A percentile compares a stretch with the other conserved stretches of the same genome.
These are phyloP conservation scores for Penicillium manginii DNA, from an alignment of 495 filamentous ascomycete genomes.

Conservation along the genomic window DNA sequence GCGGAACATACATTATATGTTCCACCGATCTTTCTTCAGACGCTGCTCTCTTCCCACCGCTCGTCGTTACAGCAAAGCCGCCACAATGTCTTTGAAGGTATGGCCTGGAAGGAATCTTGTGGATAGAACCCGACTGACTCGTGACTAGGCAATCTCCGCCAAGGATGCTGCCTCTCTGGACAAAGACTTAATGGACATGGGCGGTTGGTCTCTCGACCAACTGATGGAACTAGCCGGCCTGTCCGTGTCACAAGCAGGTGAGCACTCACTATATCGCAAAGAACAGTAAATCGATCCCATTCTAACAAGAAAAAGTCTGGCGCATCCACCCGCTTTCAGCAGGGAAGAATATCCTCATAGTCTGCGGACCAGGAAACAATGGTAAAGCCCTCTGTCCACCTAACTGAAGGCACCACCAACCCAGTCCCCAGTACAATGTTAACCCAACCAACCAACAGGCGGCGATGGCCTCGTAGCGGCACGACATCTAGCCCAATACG, in stretches of 20 bases:
- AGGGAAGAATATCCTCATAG: conserved; percentile 78
- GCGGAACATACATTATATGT: conserved; percentile 27
- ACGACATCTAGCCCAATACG: conserved; percentile 91
- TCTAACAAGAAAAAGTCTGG: conserved; percentile 22
- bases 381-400: conserved; percentile 52
- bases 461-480: conserved; percentile 96
- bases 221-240: conserved; percentile 96
- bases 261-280: conserved; percentile 1
- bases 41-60: conserved; percentile 18
- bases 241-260: conserved; percentile 90
- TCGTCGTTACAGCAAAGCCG: conserved; percentile 35
- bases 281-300: not conserved
- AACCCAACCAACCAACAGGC: conserved; percentile 49
- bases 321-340: conserved; percentile 71
- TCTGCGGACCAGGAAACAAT: conserved; percentile 94
- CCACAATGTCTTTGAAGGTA: conserved; percentile 50
- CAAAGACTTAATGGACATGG: conserved; percentile 89
- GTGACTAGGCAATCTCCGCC: conserved; percentile 75
- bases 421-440: conserved; percentile 10
- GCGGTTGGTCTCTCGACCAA: conserved; percentile 93
- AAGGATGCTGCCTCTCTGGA: conserved; percentile 89
- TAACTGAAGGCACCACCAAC: not conserved
- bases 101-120: not conserved
- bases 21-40: conserved; percentile 19
- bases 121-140: not conserved